These are phyloP conservation scores for Letharia lupina DNA, from an alignment of 495 filamentous ascomycete species.

Conservation along the genomic window DNA sequence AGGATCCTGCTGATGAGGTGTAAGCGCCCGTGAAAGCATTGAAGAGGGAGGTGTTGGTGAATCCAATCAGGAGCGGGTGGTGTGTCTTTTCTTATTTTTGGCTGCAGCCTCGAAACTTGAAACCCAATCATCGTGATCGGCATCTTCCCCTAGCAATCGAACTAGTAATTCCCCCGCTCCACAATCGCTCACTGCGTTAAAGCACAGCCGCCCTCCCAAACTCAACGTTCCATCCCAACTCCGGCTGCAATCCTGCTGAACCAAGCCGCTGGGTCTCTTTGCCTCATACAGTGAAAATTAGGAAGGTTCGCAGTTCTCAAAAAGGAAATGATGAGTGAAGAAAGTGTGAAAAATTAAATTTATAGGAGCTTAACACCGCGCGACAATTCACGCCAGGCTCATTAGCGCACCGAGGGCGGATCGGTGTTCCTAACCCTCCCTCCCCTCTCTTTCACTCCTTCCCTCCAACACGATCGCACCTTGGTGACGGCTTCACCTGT, in stretches of 20 bases:
- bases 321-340: background rate
- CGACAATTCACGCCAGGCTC: constrained; percentile 16
- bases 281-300: background rate
- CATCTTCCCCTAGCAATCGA: background rate
- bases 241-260: constrained; percentile 5
- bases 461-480: constrained; percentile 3
- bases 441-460: constrained; percentile 2
- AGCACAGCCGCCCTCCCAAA: constrained; percentile 18
- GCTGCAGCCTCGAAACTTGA: constrained; percentile 2
- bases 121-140: constrained; percentile 4
- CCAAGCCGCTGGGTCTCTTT: constrained; percentile 12
- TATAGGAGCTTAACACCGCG: constrained; percentile 11
- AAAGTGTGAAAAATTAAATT: background rate
- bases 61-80: constrained; percentile 9
- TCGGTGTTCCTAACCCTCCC: constrained; percentile 8
- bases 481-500: background rate
- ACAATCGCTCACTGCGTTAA: constrained; percentile 12
- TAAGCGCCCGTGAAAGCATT: constrained; percentile 8
- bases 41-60: background rate
- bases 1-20: constrained; percentile 3
- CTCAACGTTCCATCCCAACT: constrained; percentile 7
- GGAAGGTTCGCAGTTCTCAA: constrained; percentile 6
- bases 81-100: background rate
- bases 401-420: constrained; percentile 18
- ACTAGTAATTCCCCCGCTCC: constrained; percentile 8